These are phyloP conservation scores for Penicillium ucsense DNA, from an alignment of 495 filamentous ascomycete species.

Conservation along the genomic window DNA sequence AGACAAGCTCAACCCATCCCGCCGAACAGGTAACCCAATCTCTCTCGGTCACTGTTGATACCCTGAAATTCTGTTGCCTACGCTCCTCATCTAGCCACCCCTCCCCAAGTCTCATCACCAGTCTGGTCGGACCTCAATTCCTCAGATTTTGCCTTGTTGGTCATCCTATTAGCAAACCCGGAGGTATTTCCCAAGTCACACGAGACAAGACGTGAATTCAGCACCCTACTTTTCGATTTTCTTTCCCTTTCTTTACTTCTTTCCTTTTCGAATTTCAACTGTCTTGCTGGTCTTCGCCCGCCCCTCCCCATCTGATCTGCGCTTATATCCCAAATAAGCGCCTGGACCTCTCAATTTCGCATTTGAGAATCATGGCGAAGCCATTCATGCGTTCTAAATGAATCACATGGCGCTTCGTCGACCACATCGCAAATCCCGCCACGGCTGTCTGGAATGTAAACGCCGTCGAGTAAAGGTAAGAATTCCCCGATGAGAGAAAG, in stretches of 20 bases:
- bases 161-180: too few species aligned
- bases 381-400: constrained; percentile 3
- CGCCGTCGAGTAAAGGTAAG: constrained; percentile 32
- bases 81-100: background rate
- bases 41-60: background rate
- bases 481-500: background rate
- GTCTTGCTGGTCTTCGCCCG: too few species aligned
- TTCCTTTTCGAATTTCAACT: too few species aligned
- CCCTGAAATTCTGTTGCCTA: constrained; percentile 17
- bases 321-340: background rate
- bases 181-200: too few species aligned
- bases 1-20: background rate
- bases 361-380: background rate
- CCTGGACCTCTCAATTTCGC: background rate
- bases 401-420: constrained; percentile 27
- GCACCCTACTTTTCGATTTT: too few species aligned
- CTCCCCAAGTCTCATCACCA: background rate
- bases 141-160: too few species aligned
- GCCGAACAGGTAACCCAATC: background rate
- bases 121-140: background rate
- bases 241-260: too few species aligned
- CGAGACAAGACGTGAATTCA: too few species aligned
- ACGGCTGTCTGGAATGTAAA: constrained; percentile 28
- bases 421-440: constrained; percentile 25
- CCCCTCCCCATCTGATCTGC: too few species aligned